phyloP scores from a whole-genome alignment of 805 yeast species.

The Isabelozyma gotoi region DNA sequence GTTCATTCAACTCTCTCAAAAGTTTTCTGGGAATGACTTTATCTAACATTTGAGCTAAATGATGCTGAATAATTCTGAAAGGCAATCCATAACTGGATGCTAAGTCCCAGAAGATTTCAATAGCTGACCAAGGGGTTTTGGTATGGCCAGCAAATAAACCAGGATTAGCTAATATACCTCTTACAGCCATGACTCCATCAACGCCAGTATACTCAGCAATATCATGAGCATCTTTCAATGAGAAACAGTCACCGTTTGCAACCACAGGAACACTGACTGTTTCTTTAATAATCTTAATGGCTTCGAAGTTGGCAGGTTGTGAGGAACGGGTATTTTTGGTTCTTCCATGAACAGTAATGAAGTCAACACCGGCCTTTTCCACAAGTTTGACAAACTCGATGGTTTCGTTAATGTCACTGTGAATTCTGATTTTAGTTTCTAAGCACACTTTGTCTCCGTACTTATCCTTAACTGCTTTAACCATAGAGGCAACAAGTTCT shows the following conservation, averaged over 20 bases:
- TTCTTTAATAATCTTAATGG: conserved; percentile 64
- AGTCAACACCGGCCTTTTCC: conserved; percentile 88
- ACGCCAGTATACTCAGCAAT: conserved; percentile 70
- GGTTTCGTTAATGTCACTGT: conserved; percentile 71
- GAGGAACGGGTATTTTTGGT: conserved; percentile 83
- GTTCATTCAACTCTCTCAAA: conserved; percentile 59
- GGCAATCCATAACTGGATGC: conserved; percentile 82
- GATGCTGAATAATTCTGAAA: conserved; percentile 82
- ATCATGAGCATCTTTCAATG: conserved; percentile 57
- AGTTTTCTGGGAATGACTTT: conserved; percentile 35
- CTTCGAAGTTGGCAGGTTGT: conserved; percentile 78
- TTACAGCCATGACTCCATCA: conserved; percentile 94
- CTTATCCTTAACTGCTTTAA: conserved; percentile 71
- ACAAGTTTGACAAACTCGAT: conserved; percentile 67
- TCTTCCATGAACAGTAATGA: conserved; percentile 92
- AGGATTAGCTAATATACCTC: conserved; percentile 86
- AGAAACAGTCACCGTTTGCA: conserved; percentile 96
- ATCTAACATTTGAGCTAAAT: conserved; percentile 82
- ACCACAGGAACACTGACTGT: conserved; percentile 72
- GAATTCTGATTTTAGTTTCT: conserved; percentile 92
- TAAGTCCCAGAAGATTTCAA: conserved; percentile 81
- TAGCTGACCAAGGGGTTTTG: conserved; percentile 85
- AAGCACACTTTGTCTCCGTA: conserved; percentile 73
- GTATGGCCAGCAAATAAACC: conserved; percentile 76
- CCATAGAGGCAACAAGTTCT: conserved; percentile 80